These are phyloP conservation scores for Globisporangium irregulare DNA, from an alignment of 352 stramenopile genomes.

Conservation along the genomic window DNA sequence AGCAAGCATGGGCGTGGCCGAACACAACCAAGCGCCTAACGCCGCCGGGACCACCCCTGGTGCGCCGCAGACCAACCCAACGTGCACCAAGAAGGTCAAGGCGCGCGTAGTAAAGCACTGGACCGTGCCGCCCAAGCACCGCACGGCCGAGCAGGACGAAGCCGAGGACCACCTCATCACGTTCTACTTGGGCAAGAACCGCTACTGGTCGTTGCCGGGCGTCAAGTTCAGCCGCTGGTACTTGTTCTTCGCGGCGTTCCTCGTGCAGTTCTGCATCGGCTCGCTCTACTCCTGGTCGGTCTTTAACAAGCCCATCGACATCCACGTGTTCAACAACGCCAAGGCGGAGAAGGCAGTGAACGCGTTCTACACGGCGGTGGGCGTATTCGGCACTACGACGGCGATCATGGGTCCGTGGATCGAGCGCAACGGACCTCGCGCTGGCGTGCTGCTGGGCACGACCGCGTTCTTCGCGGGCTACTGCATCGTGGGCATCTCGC, in stretches of 20 bases:
- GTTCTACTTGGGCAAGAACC: slow-evolving; percentile 47
- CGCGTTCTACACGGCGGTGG: slow-evolving; percentile 69
- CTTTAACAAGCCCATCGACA: slow-evolving; percentile 75
- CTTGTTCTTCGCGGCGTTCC: slow-evolving; percentile 64
- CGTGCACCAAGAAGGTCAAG: slow-evolving; percentile 29
- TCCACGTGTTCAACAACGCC: too few relatives aligned
- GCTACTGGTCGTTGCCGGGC: slow-evolving; percentile 37
- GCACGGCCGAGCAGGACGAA: slow-evolving; percentile 44
- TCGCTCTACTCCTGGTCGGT: slow-evolving; percentile 77
- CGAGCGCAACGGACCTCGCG: slow-evolving; percentile 56
- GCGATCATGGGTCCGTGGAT: slow-evolving; percentile 70
- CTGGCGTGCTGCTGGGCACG: slow-evolving; percentile 45
- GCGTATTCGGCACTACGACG: slow-evolving; percentile 55
- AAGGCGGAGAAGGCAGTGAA: slow-evolving; percentile 61
- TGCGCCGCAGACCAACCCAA: slow-evolving; percentile 19
- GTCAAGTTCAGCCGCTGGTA: slow-evolving; percentile 64
- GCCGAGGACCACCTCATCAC: slow-evolving; percentile 54
- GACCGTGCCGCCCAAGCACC: slow-evolving; percentile 42
- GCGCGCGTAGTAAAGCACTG: slow-evolving; percentile 37
- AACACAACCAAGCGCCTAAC: not conserved
- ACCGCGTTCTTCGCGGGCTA: slow-evolving; percentile 50
- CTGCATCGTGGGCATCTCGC: slow-evolving; percentile 44
- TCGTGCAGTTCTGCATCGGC: slow-evolving; percentile 71
- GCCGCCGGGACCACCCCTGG: slow-evolving; percentile 8
- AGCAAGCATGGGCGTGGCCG: slow-evolving; percentile 26